Evolutionary conservation across 208 protist species (phyloP).

Genomic region (Trichomonas tenax): DNA sequence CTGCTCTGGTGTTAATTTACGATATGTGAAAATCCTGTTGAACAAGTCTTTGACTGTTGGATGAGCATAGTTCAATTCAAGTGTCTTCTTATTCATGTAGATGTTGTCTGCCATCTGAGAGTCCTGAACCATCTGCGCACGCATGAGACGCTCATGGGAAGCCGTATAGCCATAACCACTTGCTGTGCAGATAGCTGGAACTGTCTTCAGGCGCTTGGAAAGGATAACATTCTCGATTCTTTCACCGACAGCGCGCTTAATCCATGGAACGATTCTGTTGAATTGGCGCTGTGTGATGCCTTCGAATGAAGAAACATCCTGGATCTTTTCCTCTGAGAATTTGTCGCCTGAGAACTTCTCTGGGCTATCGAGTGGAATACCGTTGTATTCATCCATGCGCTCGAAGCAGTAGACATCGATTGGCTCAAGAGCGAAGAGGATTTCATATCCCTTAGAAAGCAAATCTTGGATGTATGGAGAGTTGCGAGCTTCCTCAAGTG

Average conservation of each 20-base stretch:
- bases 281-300: background rate
- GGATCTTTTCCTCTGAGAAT: background rate
- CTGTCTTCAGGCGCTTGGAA: conserved; percentile 33
- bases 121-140: conserved; percentile 26
- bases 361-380: background rate
- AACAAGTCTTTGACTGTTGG: conserved; percentile 27
- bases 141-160: conserved; percentile 30
- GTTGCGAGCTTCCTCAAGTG: conserved; percentile 28
- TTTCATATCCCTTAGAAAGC: conserved; percentile 27
- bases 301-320: background rate
- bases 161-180: conserved; percentile 38
- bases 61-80: conserved; percentile 26
- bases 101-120: background rate
- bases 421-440: conserved; percentile 38
- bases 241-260: conserved; percentile 29
- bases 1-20: background rate
- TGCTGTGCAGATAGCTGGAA: conserved; percentile 32
- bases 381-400: conserved; percentile 31
- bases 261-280: conserved; percentile 27
- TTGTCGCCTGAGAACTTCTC: background rate
- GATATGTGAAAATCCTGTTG: background rate
- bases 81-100: background rate
- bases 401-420: conserved; percentile 39
- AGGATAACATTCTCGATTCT: conserved; percentile 32
- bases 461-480: conserved; percentile 39